Base-by-base conservation (phyloP, 768 basidiomycete species). In the Pulveroboletus sp. region DNA sequence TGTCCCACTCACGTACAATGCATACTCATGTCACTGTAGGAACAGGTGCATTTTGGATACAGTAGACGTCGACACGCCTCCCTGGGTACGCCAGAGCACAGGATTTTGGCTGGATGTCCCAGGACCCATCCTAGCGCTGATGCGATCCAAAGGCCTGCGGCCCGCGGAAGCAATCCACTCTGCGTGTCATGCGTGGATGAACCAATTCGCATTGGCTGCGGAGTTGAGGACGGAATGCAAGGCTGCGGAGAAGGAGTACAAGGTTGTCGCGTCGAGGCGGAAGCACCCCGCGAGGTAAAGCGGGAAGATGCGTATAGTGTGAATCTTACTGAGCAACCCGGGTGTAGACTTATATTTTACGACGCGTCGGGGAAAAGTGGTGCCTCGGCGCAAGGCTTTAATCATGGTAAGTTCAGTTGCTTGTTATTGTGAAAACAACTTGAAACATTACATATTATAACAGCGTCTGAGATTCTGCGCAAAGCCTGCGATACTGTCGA, bases 161-260 rank as follows among this genome's bases (percentile, higher is more conserved):
- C 76, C 82, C 1, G 89, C 91, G 0, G 91, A 80, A 43, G 86
- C 85, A 0, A 90, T 94, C 42, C 92, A 95, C 61, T 79, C 89
- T 5, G 91, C 92, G 3, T 76, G 85, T 56, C 93, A 95, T 62
- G 89, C 89, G 0, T 76, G 93, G 58, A 68, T 94, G 54, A 92
- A 90, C 59, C 77, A 80, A 37, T 91, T 90, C 57, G 72, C 80
- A 5, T 70, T 93, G 55, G 76, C 79, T 0, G 72, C 75, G 28
- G 89, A 91, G 49, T 64, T 93, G 31, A 76, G 72, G 51, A 93
- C 91, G 3, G 93, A 94, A 62, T 94, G 93, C 71, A 90, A 89
- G 64, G 80, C 79, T 0, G 69, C 80, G 4, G 82, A 86, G 62
- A 90, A 89, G 62, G 88, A 89, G 68, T 82, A 82, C 65, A 80